Conservation (phyloP, 2,329 filamentous ascomycete species). For the Aspergillus fijiensis region DNA sequence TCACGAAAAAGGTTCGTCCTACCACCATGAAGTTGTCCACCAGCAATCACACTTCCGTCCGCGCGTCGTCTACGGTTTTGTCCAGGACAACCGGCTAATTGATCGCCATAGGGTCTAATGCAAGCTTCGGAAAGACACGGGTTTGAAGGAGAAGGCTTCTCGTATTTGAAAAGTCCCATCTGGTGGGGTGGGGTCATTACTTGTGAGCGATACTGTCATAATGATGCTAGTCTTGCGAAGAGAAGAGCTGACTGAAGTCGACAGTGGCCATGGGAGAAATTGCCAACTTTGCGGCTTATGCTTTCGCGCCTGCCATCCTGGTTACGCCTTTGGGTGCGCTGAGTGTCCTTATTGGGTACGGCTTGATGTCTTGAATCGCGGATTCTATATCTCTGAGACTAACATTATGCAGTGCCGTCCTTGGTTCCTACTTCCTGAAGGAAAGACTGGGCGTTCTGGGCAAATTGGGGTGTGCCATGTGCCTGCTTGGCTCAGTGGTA, state of each 20-base stretch:
- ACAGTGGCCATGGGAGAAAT: constrained; percentile 88
- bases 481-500: constrained; percentile 91
- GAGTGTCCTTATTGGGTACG: constrained; percentile 81
- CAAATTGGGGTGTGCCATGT: constrained; percentile 93
- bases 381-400: constrained; percentile 14
- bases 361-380: constrained; percentile 4
- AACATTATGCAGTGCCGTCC: constrained; percentile 63
- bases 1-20: constrained; percentile 85
- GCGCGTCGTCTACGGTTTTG: constrained; percentile 8
- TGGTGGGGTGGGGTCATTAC: constrained; percentile 97
- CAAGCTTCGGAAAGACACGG: constrained; percentile 88
- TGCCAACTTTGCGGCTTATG: constrained; percentile 97
- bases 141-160: constrained; percentile 94
- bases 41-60: constrained; percentile 9
- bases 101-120: constrained; percentile 68
- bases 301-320: constrained; percentile 96
- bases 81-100: constrained; percentile 21
- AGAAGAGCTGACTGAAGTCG: constrained; percentile 23
- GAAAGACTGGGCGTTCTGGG: constrained; percentile 88
- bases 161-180: constrained; percentile 88
- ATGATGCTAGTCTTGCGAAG: constrained; percentile 14
- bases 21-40: constrained; percentile 4
- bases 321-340: constrained; percentile 93
- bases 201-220: constrained; percentile 55
- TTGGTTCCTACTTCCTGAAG: constrained; percentile 90